phyloP scores from a whole-genome alignment of 176 grass and related monocot genomes.

The Miscanthus lutarioriparius region DNA sequence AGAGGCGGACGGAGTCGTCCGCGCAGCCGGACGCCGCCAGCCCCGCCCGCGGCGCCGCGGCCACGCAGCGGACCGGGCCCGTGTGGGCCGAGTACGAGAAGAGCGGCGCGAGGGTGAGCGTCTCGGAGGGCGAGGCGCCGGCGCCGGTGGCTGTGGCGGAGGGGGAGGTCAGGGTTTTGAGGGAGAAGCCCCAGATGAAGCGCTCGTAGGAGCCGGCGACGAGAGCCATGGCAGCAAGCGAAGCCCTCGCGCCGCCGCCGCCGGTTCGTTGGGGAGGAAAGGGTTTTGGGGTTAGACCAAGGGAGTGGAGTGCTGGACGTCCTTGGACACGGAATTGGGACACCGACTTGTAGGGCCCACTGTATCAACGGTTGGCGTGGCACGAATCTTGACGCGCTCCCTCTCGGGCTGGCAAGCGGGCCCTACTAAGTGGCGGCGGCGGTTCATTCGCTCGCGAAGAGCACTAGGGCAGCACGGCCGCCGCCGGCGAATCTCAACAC shows the following conservation, averaged over 20 bases:
- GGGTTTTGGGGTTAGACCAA: neutral
- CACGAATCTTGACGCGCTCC: slow-evolving; percentile 1
- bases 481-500: slow-evolving; percentile 5
- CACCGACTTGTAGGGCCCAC: neutral
- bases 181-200: slow-evolving; percentile 95
- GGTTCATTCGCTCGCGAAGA: neutral
- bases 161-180: slow-evolving; percentile 45
- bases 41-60: slow-evolving; percentile 35
- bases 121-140: neutral
- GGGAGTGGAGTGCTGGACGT: neutral
- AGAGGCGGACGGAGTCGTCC: slow-evolving; percentile 79
- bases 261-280: neutral
- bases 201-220: slow-evolving; percentile 94
- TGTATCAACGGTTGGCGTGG: neutral
- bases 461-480: neutral
- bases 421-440: neutral
- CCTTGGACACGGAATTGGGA: neutral
- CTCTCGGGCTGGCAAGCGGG: neutral
- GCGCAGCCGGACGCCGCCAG: slow-evolving; percentile 64
- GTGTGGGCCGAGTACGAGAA: slow-evolving; percentile 86
- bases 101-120: slow-evolving; percentile 48
- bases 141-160: neutral
- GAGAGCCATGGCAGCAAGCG: slow-evolving; percentile 51
- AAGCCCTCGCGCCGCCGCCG: slow-evolving; percentile 14
- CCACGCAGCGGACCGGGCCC: slow-evolving; percentile 76